Conservation (phyloP, 768 basidiomycete genomes). For the Pisolithus tinctorius region DNA sequence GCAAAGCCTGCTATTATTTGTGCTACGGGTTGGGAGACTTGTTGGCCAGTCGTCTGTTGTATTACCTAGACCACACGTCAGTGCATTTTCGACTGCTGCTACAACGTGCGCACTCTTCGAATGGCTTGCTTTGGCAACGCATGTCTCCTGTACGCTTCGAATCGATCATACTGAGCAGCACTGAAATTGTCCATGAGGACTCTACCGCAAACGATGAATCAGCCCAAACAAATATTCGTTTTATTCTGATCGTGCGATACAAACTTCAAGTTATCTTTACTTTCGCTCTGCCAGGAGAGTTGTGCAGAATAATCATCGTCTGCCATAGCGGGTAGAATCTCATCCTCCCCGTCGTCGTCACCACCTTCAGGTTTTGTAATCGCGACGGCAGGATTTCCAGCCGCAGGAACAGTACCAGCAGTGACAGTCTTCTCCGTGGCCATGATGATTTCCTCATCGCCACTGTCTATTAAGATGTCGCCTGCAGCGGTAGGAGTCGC, state of each 20-base stretch:
- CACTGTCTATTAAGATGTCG: slow-evolving; percentile 6
- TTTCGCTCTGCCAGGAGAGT: slow-evolving; percentile 77
- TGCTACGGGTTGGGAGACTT: slow-evolving; percentile 81
- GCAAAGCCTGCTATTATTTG: slow-evolving; percentile 86
- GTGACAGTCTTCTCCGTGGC: background rate
- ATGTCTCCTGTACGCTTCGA: slow-evolving; percentile 81
- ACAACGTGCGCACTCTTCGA: slow-evolving; percentile 49
- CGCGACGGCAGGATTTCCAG: background rate
- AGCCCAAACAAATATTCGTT: slow-evolving; percentile 5
- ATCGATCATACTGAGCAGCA: slow-evolving; percentile 78
- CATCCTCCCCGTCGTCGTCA: slow-evolving; percentile 73
- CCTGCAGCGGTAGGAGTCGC: slow-evolving; percentile 1
- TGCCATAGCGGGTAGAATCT: slow-evolving; percentile 77
- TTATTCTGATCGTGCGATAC: slow-evolving; percentile 7
- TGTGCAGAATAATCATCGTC: slow-evolving; percentile 87
- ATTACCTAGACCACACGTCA: slow-evolving; percentile 49
- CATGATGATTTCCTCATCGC: slow-evolving; percentile 1
- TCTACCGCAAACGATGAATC: slow-evolving; percentile 31
- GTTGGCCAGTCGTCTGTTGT: slow-evolving; percentile 72
- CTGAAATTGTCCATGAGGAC: slow-evolving; percentile 87
- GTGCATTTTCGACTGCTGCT: background rate
- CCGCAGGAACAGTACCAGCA: background rate
- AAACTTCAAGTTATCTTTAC: slow-evolving; percentile 82
- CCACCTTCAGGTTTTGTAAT: slow-evolving; percentile 27
- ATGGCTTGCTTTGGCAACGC: slow-evolving; percentile 80